Percentiles rank a stretch among this genome's conserved stretches.
Evolutionary conservation across 2,329 filamentous ascomycete species (phyloP).

Genomic region (Epichloe scottii): DNA sequence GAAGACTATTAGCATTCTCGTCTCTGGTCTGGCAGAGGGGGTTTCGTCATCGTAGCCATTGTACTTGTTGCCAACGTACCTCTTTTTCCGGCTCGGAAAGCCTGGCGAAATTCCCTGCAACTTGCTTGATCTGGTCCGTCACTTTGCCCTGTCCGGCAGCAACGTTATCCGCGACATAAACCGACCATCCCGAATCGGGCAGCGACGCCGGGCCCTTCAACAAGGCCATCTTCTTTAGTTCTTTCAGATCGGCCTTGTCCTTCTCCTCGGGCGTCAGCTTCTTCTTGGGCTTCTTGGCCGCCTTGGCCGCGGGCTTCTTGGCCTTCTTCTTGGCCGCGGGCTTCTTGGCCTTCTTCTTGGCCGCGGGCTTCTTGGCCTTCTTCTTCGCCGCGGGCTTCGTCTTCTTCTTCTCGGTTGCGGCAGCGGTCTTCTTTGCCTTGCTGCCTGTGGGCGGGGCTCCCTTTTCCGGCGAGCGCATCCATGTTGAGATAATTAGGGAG

Average conservation of each 20-base stretch:
- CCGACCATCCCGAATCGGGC: conserved; percentile 21
- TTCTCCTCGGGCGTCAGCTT: conserved; percentile 25
- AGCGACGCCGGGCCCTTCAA: conserved; percentile 24
- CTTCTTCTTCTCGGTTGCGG: conserved; percentile 11
- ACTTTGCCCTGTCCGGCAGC: conserved; percentile 6
- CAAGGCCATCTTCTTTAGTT: conserved; percentile 30
- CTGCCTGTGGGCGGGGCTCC: conserved; percentile 8
- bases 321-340: conserved; percentile 28
- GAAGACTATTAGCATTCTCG: background rate
- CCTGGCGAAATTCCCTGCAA: conserved; percentile 24
- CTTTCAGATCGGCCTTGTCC: conserved; percentile 18
- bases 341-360: conserved; percentile 16
- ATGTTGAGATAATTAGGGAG: conserved; percentile 17
- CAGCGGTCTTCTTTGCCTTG: conserved; percentile 11
- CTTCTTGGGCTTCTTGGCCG: conserved; percentile 29
- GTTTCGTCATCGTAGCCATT: background rate
- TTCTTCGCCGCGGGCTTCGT: conserved; percentile 14
- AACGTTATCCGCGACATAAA: conserved; percentile 25
- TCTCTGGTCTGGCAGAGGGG: background rate
- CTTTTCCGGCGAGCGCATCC: conserved; percentile 14
- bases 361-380: conserved; percentile 36
- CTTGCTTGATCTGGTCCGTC: conserved; percentile 11
- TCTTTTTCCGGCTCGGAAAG: conserved; percentile 29
- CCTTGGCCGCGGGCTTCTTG: conserved; percentile 44
- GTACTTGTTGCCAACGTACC: conserved; percentile 22